Evolutionary conservation across 2,329 filamentous ascomycete genomes (phyloP), one percentile per base, ranked within the genome.

Genomic region (Aspergillus sp.): DNA sequence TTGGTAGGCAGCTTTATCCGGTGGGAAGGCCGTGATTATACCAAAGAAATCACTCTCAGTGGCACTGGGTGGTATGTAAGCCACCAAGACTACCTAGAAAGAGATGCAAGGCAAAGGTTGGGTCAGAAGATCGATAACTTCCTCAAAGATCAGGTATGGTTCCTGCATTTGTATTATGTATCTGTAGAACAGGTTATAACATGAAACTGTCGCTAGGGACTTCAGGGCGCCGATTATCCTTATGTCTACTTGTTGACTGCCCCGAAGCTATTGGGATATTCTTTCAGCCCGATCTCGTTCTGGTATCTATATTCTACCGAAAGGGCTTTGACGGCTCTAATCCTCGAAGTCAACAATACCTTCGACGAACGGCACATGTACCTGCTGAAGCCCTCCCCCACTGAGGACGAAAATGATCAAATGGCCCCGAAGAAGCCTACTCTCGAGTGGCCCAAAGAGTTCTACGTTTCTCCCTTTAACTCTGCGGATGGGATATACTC

Each of bases 311-410:
- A 52, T 21, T 47, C 49, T 2, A 16, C 34, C 14, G 41, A 31
- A 2, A 42, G 13, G 21, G 14, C 5, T 4, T 32, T 52, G 21
- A 31, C 31, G 11, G 25, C 21, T 1, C 21, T 42, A 3, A 41
- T 52, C 25, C 23, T 52, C 10, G 49, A 52, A 17, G 49, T 52
- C 31, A 52, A 52, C 44, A 52, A 52, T 31, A 52, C 44, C 11
- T 52, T 52, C 40, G 43, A 29, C 16, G 49, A 52, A 20, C 49
- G 43, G 13, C 49, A 46, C 29, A 52, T 52, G 43, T 52, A 52
- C 17, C 23, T 42, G 7, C 34, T 52, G n/a, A 31, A 20, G n/a
- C 3, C 4, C n/a, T 41, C 16, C 5, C 4, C 16, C 38, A 4
- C 17, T n/a, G 32, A 34, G 3, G 32, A 4, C 32, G 32, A 34